phyloP scores from a whole-genome alignment of 192 early-diverging fungal genomes.

The Rhizophagus prolifer region DNA sequence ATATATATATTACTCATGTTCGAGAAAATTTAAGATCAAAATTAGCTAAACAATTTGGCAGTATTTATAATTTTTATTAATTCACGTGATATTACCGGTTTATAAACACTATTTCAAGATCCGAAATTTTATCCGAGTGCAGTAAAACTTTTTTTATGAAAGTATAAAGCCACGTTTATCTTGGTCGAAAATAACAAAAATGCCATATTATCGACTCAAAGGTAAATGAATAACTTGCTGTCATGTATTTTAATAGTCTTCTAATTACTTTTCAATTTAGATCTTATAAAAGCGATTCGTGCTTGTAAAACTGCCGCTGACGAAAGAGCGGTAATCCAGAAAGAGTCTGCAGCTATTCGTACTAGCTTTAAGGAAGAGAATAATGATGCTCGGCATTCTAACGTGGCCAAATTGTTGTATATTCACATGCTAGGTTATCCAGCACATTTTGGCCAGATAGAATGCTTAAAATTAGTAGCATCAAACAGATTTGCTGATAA shows the following conservation, averaged over 20 bases:
- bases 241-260: neutral
- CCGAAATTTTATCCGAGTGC: too few relatives aligned
- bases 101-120: too few relatives aligned
- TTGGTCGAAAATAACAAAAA: neutral
- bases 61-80: too few relatives aligned
- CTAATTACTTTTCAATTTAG: slow-evolving; percentile 35
- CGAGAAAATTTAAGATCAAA: neutral
- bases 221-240: slow-evolving; percentile 7
- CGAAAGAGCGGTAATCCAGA: slow-evolving; percentile 95
- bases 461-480: slow-evolving; percentile 97
- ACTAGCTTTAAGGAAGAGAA: slow-evolving; percentile 97
- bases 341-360: slow-evolving; percentile 93
- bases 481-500: slow-evolving; percentile 94
- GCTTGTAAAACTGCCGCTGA: slow-evolving; percentile 98
- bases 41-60: too few relatives aligned
- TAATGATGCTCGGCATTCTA: slow-evolving; percentile 84
- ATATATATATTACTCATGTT: slow-evolving; percentile 9
- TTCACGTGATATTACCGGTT: too few relatives aligned
- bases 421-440: slow-evolving; percentile 99
- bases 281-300: slow-evolving; percentile 97
- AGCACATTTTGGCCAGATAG: slow-evolving; percentile 99
- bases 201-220: slow-evolving; percentile 30
- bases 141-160: neutral
- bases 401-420: slow-evolving; percentile 96
- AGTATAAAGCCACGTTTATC: neutral